Evolutionary conservation across 768 basidiomycete genomes (phyloP).

Genomic region (Pleurotus ostreatus): DNA sequence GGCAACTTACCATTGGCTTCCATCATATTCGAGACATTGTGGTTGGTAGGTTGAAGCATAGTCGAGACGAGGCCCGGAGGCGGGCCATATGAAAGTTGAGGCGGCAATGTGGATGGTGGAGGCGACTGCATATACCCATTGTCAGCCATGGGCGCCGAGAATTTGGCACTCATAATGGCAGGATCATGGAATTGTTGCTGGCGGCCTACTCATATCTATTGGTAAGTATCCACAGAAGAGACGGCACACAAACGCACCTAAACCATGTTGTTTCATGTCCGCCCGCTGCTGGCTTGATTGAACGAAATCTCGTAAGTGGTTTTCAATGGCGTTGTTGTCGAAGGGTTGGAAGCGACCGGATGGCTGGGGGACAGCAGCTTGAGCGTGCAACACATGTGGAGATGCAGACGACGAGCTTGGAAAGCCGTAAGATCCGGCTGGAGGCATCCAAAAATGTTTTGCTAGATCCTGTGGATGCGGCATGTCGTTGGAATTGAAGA

Average conservation of each 20-base stretch:
- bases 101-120: constrained; percentile 25
- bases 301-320: constrained; percentile 74
- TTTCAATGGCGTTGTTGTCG: constrained; percentile 59
- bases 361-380: constrained; percentile 29
- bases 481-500: constrained; percentile 35
- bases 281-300: constrained; percentile 58
- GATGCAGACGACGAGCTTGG: constrained; percentile 33
- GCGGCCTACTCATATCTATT: no score
- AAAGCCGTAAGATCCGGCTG: constrained; percentile 13
- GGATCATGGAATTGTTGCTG: constrained; percentile 60
- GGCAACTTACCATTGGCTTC: constrained; percentile 60
- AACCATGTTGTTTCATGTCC: constrained; percentile 13
- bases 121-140: constrained; percentile 13
- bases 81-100: constrained; percentile 45
- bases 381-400: constrained; percentile 42
- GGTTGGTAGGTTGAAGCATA: constrained; percentile 7
- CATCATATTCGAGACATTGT: constrained; percentile 5
- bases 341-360: constrained; percentile 53
- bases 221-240: no score
- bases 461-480: constrained; percentile 29
- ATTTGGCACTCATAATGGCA: constrained; percentile 75
- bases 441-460: constrained; percentile 8
- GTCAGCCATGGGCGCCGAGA: constrained; percentile 30
- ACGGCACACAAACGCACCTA: background rate
- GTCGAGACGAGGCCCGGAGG: constrained; percentile 54